Evolutionary conservation across 1,284 basidiomycete genomes (phyloP).

Genomic region (Melampsora larici-populina): DNA sequence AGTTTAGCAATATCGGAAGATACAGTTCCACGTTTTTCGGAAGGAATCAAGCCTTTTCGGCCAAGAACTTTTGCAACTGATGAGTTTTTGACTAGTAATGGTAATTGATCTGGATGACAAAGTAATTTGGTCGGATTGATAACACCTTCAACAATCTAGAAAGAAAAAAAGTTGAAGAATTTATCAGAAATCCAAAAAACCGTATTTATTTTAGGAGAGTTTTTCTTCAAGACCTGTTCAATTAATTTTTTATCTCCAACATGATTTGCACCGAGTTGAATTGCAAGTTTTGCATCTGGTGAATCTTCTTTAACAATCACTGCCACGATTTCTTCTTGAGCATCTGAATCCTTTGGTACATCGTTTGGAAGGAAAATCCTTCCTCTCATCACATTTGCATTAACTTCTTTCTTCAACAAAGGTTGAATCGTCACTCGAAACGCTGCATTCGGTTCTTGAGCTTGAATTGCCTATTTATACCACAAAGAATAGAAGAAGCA

Average conservation of each 20-base stretch:
- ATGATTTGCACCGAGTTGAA: constrained; percentile 61
- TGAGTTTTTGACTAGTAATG: constrained; percentile 65
- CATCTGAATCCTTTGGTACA: constrained; percentile 58
- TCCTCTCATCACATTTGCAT: constrained; percentile 70
- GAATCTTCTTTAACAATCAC: constrained; percentile 71
- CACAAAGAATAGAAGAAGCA: background rate
- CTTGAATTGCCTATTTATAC: constrained; percentile 17
- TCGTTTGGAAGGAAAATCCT: constrained; percentile 68
- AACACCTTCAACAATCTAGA: constrained; percentile 21
- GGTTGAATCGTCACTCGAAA: constrained; percentile 66
- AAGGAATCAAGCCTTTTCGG: constrained; percentile 92
- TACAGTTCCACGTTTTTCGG: constrained; percentile 87
- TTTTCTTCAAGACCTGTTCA: constrained; percentile 63
- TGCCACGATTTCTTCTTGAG: constrained; percentile 73
- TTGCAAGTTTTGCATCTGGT: constrained; percentile 58
- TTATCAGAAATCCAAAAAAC: too few relatives aligned
- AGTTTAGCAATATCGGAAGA: constrained; percentile 78
- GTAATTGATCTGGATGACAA: constrained; percentile 74
- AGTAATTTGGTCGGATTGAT: constrained; percentile 66
- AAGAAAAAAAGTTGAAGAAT: background rate
- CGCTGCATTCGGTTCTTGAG: constrained; percentile 12
- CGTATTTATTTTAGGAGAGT: too few relatives aligned
- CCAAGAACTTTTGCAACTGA: constrained; percentile 84
- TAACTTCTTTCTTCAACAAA: constrained; percentile 66
- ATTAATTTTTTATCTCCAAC: constrained; percentile 81